Evolutionary conservation across 768 basidiomycete species (phyloP).

Genomic region (Boletus reticulatus): DNA sequence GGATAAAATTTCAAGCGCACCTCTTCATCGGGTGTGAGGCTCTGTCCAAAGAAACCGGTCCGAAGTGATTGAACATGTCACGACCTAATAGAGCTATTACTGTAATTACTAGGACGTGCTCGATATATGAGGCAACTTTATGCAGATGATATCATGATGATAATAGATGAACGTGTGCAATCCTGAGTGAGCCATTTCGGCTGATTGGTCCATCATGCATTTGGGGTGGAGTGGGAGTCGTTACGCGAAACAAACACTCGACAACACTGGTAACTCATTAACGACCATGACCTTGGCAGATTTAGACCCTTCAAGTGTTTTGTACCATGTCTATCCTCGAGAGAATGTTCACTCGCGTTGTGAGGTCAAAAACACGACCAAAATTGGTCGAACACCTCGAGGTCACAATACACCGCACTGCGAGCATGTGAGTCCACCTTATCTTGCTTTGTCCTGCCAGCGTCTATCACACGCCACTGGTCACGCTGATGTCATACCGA

Average conservation of each 20-base stretch:
- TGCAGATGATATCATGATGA: too few relatives aligned
- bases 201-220: background rate
- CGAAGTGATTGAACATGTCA: too few relatives aligned
- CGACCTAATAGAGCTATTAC: too few relatives aligned
- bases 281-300: background rate
- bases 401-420: too few relatives aligned
- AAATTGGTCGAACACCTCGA: too few relatives aligned
- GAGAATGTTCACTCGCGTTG: background rate
- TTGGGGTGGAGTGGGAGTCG: slow-evolving; percentile 10
- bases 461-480: background rate
- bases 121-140: too few relatives aligned
- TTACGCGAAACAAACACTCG: background rate
- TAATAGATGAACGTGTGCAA: too few relatives aligned
- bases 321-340: background rate
- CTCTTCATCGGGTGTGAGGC: too few relatives aligned
- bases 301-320: too few relatives aligned
- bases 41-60: too few relatives aligned
- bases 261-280: background rate
- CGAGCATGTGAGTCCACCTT: background rate
- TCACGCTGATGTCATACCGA: slow-evolving; percentile 22
- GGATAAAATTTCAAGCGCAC: too few relatives aligned
- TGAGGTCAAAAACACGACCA: background rate
- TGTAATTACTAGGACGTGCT: too few relatives aligned
- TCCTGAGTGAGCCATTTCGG: background rate
- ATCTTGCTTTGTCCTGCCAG: background rate